Evolutionary conservation across 2,329 filamentous ascomycete species (phyloP), one percentile per base, ranked within the genome.

Genomic region (Stachybotrys chlorohalonatus): DNA sequence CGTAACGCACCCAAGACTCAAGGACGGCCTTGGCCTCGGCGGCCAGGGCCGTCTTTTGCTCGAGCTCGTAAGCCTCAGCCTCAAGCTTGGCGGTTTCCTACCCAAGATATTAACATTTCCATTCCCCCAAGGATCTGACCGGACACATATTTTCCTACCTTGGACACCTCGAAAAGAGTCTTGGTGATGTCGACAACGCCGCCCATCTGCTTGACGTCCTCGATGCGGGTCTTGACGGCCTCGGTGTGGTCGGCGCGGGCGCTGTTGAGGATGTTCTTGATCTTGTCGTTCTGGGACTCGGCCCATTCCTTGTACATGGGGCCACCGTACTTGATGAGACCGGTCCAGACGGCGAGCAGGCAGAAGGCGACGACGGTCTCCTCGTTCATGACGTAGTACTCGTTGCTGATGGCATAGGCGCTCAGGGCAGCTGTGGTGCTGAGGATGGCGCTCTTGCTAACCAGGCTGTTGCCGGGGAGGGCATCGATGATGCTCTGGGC

Each of bases 341-440:
- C 90, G 69, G 81, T 87, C 87, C 95, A 99, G 71, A 97, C 89
- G 72, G 87, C 90, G 70, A 97, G 80, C 68, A 99, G 82, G 74
- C 89, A 94, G 78, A 99, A 84, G 63, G 90, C 89, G 70, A 95
- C 89, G 71, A 99, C 89, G 60, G 92, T 89, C 82, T 99, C 94
- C 83, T 99, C 94, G 80, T 99, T 99, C 77, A 99, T 83, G 73
- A 99, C 91, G 78, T 96, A 97, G 81, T 97, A 91, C 84, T 99
- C 94, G 79, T 95, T 99, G 86, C 89, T 95, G 78, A 99, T 91
- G 69, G 91, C 94, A 72, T 94, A 95, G 74, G 95, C 83, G 68
- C 89, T 92, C 66, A 95, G 76, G 77, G 89, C 93, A 68, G 94
- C 90, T 62, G 87, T 87, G 67, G 90, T 92, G 70, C 93, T 97